Base-by-base conservation (phyloP, 1,139 yeast species). In the Hansenula lynferdii region DNA sequence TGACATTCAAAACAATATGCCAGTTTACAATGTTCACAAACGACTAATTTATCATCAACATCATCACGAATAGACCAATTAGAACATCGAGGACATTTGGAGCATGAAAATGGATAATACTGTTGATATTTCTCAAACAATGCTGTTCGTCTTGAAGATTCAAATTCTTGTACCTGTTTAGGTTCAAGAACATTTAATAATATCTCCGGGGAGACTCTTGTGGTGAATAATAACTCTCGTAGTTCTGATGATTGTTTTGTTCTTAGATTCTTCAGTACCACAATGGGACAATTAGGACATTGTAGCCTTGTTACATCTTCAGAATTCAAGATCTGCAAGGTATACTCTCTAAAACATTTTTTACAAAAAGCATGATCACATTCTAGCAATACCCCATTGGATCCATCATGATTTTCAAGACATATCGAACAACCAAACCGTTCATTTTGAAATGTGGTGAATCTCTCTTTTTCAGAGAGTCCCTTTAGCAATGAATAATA, bases 1-100 rank as follows among this genome's bases (percentile, higher is more conserved):
- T 67, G 58, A 54, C 89, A 81, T 26, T 67, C 68, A 44, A 67
- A 66, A 52, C 89, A 81, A 50, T 78, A 81, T 3, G 84, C 81
- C 50, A 72, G 67, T 12, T 62, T 57, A 54, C 87, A 81, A 9
- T 55, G 48, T 0, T 68, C 61, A 48, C 90, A 81, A 15, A 72
- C 65, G 8, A 78, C 69, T 43, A 81, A 59, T n/a, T 69, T 60
- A 14, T 74, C 77, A 38, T 69, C 72, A n/a, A 70, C 58, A 43
- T 77, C 62, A 40, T 67, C 65, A 43, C 79, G 58, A 41, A 77
- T 61, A 40, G 75, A 63, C 62, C 69, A 65, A 26, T 63, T 59
- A 18, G 65, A 52, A 50, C 83, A 72, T 33, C 79, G 48, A 17
- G 85, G 83, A 51, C 89, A 81, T 14, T 62, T 55, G 3, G 72